These are phyloP conservation scores for Wickerhamomyces canadensis DNA, from an alignment of 805 yeast species.

Conservation along the genomic window DNA sequence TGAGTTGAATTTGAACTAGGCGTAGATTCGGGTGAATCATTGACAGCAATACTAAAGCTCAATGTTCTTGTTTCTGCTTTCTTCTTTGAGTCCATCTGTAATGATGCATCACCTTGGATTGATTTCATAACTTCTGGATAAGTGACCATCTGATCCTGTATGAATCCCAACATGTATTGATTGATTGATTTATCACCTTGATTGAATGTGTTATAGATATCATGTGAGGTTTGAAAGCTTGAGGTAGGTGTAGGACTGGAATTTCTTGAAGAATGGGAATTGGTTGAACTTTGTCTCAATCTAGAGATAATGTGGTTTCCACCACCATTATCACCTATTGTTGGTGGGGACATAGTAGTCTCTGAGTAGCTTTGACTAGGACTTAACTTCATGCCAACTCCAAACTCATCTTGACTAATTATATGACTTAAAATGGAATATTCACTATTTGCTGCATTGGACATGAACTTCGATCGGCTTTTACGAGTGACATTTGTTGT, in stretches of 20 bases:
- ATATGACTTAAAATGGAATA: slow-evolving; percentile 65
- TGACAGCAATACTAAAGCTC: slow-evolving; percentile 25
- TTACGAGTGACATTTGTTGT: slow-evolving; percentile 17
- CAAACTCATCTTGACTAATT: slow-evolving; percentile 34
- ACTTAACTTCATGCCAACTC: not conserved
- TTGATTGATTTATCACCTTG: slow-evolving; percentile 54
- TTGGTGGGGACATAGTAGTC: slow-evolving; percentile 11
- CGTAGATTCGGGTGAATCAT: slow-evolving; percentile 10
- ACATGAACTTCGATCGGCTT: slow-evolving; percentile 42
- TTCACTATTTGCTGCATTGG: slow-evolving; percentile 69
- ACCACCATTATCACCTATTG: not conserved
- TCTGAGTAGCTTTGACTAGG: slow-evolving; percentile 8
- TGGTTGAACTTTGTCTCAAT: slow-evolving; percentile 6
- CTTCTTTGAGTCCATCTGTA: no score
- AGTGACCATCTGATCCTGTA: slow-evolving; percentile 33
- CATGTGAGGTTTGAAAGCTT: slow-evolving; percentile 13
- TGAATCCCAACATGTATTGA: slow-evolving; percentile 60
- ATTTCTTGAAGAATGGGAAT: slow-evolving; percentile 5
- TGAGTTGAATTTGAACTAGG: not conserved
- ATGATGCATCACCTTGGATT: slow-evolving; percentile 15
- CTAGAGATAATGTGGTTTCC: slow-evolving; percentile 1
- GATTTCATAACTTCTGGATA: slow-evolving; percentile 53
- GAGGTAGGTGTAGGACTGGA: slow-evolving; percentile 20
- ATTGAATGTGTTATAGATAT: slow-evolving; percentile 29
- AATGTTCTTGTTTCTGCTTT: no score